phyloP scores from a whole-genome alignment of 192 early-diverging fungal species.

The Linnemannia schmuckeri region DNA sequence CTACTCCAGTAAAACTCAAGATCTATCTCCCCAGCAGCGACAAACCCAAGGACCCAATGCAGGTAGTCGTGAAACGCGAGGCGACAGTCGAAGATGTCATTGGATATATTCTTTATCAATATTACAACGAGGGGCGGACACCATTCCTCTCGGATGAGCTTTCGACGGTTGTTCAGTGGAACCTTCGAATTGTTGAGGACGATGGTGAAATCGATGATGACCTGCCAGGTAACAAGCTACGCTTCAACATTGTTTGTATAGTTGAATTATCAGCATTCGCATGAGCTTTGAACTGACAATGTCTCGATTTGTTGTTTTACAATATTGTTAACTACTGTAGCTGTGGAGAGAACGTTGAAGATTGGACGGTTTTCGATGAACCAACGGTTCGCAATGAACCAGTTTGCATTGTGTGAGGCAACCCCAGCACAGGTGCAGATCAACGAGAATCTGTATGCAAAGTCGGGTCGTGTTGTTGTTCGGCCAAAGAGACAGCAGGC shows the following conservation, averaged over 20 bases:
- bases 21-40: slow-evolving; percentile 73
- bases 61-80: slow-evolving; percentile 79
- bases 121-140: slow-evolving; percentile 76
- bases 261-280: neutral
- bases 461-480: slow-evolving; percentile 23
- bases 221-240: slow-evolving; percentile 78
- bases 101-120: slow-evolving; percentile 92
- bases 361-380: slow-evolving; percentile 79
- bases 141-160: slow-evolving; percentile 74
- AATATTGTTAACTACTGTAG: slow-evolving; percentile 53
- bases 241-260: neutral
- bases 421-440: slow-evolving; percentile 77
- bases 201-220: slow-evolving; percentile 98
- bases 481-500: slow-evolving; percentile 38
- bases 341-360: slow-evolving; percentile 87
- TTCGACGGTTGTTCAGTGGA: slow-evolving; percentile 85
- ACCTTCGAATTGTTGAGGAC: slow-evolving; percentile 92
- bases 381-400: slow-evolving; percentile 85
- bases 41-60: slow-evolving; percentile 63
- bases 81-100: slow-evolving; percentile 95
- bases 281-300: neutral
- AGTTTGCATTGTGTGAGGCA: slow-evolving; percentile 90
- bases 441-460: slow-evolving; percentile 61
- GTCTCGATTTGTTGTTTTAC: neutral
- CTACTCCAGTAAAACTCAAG: slow-evolving; percentile 69